Percentiles rank a stretch among this genome's conserved stretches.
Evolutionary conservation across 345 rosid genomes (phyloP).

Genomic region (Camelina sativa): DNA sequence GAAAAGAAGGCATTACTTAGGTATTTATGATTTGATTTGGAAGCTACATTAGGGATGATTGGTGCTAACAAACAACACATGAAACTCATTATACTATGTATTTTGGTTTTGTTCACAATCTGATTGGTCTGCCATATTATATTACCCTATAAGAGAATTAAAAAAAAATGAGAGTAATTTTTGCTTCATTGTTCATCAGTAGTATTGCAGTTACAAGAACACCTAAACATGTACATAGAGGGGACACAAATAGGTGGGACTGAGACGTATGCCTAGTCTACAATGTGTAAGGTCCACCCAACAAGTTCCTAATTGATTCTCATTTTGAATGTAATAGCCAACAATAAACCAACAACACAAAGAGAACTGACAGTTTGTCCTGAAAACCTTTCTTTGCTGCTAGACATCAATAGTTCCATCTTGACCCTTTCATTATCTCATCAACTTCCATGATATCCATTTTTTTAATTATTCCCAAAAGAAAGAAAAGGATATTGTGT

Average conservation of each 20-base stretch:
- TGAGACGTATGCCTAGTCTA: slow-evolving; percentile 22
- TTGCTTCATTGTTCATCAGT: slow-evolving; percentile 19
- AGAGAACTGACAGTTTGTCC: slow-evolving; percentile 26
- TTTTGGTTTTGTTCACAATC: neutral
- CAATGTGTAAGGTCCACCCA: slow-evolving; percentile 32
- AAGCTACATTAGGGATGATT: neutral
- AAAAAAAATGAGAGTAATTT: neutral
- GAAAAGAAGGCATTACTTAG: neutral
- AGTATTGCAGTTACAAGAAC: slow-evolving; percentile 14
- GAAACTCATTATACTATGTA: neutral
- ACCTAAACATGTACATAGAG: slow-evolving; percentile 11
- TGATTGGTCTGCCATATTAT: neutral
- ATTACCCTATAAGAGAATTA: neutral
- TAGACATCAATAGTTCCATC: slow-evolving; percentile 24
- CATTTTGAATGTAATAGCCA: slow-evolving; percentile 34
- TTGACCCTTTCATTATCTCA: slow-evolving; percentile 20
- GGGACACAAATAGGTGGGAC: slow-evolving; percentile 34
- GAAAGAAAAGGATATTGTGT: neutral
- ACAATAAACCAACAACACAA: slow-evolving; percentile 15
- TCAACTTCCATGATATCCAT: slow-evolving; percentile 19
- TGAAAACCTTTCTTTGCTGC: slow-evolving; percentile 17
- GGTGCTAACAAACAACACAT: slow-evolving; percentile 4
- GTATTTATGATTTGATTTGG: neutral
- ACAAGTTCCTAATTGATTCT: slow-evolving; percentile 36
- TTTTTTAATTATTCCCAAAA: neutral